phyloP scores from a whole-genome alignment of 2,329 filamentous ascomycete species.

The Stagonosporopsis chrysanthemi region DNA sequence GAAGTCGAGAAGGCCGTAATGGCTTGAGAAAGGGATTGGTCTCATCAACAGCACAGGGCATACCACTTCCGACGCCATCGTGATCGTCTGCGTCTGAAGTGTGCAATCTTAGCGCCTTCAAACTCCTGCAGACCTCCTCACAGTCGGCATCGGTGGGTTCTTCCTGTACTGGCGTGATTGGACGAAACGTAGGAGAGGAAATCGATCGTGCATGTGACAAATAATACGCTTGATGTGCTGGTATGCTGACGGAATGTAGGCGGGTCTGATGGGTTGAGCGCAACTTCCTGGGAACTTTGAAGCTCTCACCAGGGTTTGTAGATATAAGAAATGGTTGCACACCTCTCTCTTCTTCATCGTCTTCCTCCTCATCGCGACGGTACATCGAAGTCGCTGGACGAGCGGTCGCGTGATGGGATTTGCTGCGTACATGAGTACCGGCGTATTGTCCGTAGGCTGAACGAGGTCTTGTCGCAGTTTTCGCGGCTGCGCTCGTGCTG shows the following conservation, averaged over 20 bases:
- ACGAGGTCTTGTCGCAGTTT: constrained; percentile 57
- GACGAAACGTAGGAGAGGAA: constrained; percentile 36
- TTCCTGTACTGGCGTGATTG: constrained; percentile 37
- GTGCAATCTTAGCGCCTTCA: constrained; percentile 39
- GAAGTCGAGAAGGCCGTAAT: constrained; percentile 30
- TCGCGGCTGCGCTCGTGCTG: constrained; percentile 59
- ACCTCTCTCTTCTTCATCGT: constrained; percentile 55
- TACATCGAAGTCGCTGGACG: constrained; percentile 51
- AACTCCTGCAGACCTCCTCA: constrained; percentile 34
- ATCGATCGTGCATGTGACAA: constrained; percentile 28
- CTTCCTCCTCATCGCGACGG: constrained; percentile 52
- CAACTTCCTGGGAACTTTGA: constrained; percentile 43
- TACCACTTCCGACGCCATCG: constrained; percentile 37
- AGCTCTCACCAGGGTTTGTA: constrained; percentile 38
- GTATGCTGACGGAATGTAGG: constrained; percentile 26
- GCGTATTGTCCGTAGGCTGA: constrained; percentile 53
- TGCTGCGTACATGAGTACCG: constrained; percentile 55
- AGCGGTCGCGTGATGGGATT: constrained; percentile 53
- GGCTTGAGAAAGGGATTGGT: constrained; percentile 34
- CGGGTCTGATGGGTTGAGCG: constrained; percentile 29
- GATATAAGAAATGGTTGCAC: constrained; percentile 52
- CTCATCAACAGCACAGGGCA: constrained; percentile 36
- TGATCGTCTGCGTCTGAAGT: constrained; percentile 28
- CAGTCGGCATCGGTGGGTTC: constrained; percentile 41
- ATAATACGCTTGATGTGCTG: constrained; percentile 24